A percentile compares a stretch with the other conserved stretches of the same genome.
Evolutionary conservation across 2,329 filamentous ascomycete species (phyloP).

Genomic region (Penicillium sp.): DNA sequence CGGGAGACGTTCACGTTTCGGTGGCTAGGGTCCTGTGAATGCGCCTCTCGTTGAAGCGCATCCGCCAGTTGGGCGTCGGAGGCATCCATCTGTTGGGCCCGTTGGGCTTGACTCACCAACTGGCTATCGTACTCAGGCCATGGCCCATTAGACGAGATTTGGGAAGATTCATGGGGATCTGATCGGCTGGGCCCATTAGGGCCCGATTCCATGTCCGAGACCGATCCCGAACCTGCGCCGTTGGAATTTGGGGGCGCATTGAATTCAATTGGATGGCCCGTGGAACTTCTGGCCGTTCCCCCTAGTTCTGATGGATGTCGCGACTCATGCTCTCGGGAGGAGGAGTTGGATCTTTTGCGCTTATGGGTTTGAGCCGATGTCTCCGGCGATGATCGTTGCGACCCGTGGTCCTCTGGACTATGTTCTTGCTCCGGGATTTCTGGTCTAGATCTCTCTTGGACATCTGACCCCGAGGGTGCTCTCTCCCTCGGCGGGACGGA

Average conservation of each 20-base stretch:
- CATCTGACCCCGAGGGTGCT: background rate
- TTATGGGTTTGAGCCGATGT: conserved; percentile 46
- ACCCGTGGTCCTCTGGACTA: conserved; percentile 13
- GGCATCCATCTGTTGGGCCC: conserved; percentile 44
- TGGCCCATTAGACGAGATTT: conserved; percentile 29
- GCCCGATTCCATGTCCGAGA: conserved; percentile 19
- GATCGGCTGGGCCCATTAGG: conserved; percentile 23
- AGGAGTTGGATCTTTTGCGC: conserved; percentile 67
- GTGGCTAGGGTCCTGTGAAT: conserved; percentile 37
- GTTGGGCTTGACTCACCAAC: conserved; percentile 48
- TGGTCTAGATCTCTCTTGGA: background rate
- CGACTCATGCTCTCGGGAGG: conserved; percentile 43
- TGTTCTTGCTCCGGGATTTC: background rate
- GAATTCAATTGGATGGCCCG: conserved; percentile 37
- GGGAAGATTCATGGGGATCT: conserved; percentile 33
- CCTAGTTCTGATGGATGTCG: conserved; percentile 34
- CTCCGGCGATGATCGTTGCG: conserved; percentile 28
- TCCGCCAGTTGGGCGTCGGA: conserved; percentile 55
- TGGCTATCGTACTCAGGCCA: conserved; percentile 45
- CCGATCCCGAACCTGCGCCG: conserved; percentile 18
- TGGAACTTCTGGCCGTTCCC: conserved; percentile 31
- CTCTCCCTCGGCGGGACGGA: background rate
- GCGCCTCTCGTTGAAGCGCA: conserved; percentile 52
- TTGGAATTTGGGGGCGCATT: conserved; percentile 21
- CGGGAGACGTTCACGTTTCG: conserved; percentile 36